Evolutionary conservation across 2,329 filamentous ascomycete genomes (phyloP).

Genomic region (Botrytis hyacinthi): DNA sequence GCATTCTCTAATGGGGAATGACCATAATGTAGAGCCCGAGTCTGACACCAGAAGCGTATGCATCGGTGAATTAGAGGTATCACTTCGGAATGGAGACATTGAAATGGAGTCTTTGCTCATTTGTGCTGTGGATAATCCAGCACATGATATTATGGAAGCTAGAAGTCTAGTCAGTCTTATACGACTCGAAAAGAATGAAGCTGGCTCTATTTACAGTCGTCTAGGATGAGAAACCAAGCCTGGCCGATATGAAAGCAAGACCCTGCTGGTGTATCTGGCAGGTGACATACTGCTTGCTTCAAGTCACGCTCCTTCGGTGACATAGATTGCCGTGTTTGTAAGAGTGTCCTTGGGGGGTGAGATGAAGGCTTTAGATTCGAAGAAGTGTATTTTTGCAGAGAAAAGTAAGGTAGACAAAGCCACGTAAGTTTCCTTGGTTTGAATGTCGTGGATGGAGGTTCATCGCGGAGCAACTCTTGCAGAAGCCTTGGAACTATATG

Average conservation of each 20-base stretch:
- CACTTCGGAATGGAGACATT: not conserved
- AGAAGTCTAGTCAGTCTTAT: not conserved
- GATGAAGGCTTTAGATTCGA: slow-evolving; percentile 36
- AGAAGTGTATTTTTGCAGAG: slow-evolving; percentile 44
- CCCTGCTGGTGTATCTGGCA: slow-evolving; percentile 39
- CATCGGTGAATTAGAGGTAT: not conserved
- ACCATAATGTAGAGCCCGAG: not conserved
- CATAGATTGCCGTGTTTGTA: slow-evolving; percentile 46
- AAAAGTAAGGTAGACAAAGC: slow-evolving; percentile 46
- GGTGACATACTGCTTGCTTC: slow-evolving; percentile 47
- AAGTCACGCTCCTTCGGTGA: slow-evolving; percentile 44
- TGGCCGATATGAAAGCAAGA: slow-evolving; percentile 50
- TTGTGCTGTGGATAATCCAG: not conserved
- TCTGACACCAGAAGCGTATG: slow-evolving; percentile 2
- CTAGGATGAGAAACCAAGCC: slow-evolving; percentile 48
- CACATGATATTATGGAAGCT: slow-evolving; percentile 8
- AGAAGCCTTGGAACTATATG: slow-evolving; percentile 27
- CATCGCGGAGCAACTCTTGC: slow-evolving; percentile 23
- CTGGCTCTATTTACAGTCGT: slow-evolving; percentile 41
- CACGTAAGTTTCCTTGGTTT: slow-evolving; percentile 26
- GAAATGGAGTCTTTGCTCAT: not conserved
- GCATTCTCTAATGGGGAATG: slow-evolving; percentile 6
- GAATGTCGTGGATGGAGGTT: slow-evolving; percentile 13
- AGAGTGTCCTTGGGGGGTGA: slow-evolving; percentile 46
- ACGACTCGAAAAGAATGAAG: not conserved